Percentiles rank a stretch among this genome's conserved stretches.
Conservation (phyloP, 1,284 basidiomycete species). For the Ganoderma multipileum region DNA sequence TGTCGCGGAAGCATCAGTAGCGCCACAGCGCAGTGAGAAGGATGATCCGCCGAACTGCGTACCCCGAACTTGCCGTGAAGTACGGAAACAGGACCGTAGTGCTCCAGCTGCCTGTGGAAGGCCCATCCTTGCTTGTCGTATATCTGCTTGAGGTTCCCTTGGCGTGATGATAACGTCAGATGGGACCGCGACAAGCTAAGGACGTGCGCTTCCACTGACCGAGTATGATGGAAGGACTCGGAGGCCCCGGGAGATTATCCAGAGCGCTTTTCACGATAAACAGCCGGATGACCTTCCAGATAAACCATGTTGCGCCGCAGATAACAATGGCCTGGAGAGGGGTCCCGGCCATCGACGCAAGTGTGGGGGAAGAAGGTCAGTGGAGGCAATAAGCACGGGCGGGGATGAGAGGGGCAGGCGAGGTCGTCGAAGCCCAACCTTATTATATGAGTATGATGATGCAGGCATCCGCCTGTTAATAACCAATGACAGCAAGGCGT, state of each 20-base stretch:
- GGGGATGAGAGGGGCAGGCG: not conserved
- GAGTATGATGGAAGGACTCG: slow-evolving; percentile 20
- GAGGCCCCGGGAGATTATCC: slow-evolving; percentile 25
- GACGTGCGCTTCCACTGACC: slow-evolving; percentile 10
- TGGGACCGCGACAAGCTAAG: not conserved
- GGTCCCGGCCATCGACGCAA: slow-evolving; percentile 1
- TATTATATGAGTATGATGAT: slow-evolving; percentile 2
- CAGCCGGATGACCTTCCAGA: slow-evolving; percentile 20
- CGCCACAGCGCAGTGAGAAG: not conserved
- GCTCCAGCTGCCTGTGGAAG: slow-evolving; percentile 24
- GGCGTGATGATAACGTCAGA: not conserved
- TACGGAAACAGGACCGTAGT: slow-evolving; percentile 22
- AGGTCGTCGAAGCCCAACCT: not conserved
- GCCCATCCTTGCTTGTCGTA: slow-evolving; percentile 28
- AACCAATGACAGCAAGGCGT: slow-evolving; percentile 8
- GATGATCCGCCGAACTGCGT: not conserved
- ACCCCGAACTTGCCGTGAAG: slow-evolving; percentile 30
- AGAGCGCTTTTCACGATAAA: slow-evolving; percentile 14
- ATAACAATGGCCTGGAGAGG: slow-evolving; percentile 9
- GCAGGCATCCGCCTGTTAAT: not conserved
- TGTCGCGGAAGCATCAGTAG: not conserved
- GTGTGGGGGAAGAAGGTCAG: not conserved
- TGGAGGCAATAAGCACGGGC: not conserved
- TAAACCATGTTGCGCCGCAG: slow-evolving; percentile 11
- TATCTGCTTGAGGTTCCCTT: slow-evolving; percentile 29